Conservation (phyloP, 75 land plant genomes). For the Adiantum capillusveneris region DNA sequence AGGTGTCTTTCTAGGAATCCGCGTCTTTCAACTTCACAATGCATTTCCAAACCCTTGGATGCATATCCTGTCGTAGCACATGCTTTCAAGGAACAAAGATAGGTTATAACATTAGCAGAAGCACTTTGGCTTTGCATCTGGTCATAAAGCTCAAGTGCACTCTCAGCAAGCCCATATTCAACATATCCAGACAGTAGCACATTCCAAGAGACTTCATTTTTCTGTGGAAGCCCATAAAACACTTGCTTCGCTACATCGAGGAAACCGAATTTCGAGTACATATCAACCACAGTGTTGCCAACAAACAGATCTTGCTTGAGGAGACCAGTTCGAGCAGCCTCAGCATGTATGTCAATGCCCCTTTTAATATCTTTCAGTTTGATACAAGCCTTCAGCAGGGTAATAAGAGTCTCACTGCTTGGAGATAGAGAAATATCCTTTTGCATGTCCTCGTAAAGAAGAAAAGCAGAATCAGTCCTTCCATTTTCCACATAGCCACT, state of each 20-base stretch:
- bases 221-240: slow-evolving; percentile 42
- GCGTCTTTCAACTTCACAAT: slow-evolving; percentile 11
- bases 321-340: slow-evolving; percentile 5
- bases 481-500: too few species aligned
- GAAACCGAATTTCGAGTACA: slow-evolving; percentile 18
- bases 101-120: slow-evolving; percentile 38
- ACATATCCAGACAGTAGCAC: slow-evolving; percentile 33
- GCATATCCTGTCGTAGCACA: slow-evolving; percentile 25
- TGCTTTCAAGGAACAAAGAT: slow-evolving; percentile 32
- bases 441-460: background rate
- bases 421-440: background rate
- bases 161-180: slow-evolving; percentile 10
- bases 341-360: slow-evolving; percentile 6
- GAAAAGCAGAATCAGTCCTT: too few species aligned
- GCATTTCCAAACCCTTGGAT: slow-evolving; percentile 34
- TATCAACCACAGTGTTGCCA: slow-evolving; percentile 21
- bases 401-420: background rate
- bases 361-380: slow-evolving; percentile 6
- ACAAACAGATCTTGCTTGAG: slow-evolving; percentile 7
- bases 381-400: slow-evolving; percentile 12
- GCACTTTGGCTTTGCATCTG: slow-evolving; percentile 21
- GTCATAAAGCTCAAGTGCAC: slow-evolving; percentile 26
- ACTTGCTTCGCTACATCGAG: slow-evolving; percentile 22
- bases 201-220: slow-evolving; percentile 61
- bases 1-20: slow-evolving; percentile 8